phyloP scores from a whole-genome alignment of 306 rosid species.

The Vachellia pachyceras region DNA sequence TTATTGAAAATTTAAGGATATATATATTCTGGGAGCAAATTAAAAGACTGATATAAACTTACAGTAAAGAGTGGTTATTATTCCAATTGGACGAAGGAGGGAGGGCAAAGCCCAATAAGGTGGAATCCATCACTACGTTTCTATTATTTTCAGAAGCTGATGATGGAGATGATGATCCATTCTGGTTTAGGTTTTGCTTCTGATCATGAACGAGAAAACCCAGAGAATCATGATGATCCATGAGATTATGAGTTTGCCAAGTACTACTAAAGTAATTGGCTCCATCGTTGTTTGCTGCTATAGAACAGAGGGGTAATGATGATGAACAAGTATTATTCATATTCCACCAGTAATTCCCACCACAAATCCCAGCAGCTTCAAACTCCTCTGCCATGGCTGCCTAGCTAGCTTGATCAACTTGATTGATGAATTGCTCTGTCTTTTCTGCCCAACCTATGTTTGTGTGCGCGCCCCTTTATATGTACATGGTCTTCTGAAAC shows the following conservation, averaged over 20 bases:
- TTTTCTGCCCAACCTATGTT: too few relatives aligned
- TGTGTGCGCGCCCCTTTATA: too few relatives aligned
- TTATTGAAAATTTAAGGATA: neutral
- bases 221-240: constrained; percentile 49
- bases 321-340: constrained; percentile 24
- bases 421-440: too few relatives aligned
- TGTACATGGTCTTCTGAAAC: too few relatives aligned
- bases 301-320: constrained; percentile 65
- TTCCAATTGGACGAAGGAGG: constrained; percentile 41
- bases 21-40: neutral
- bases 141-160: constrained; percentile 14
- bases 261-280: constrained; percentile 42
- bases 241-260: constrained; percentile 55
- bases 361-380: constrained; percentile 78
- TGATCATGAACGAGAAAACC: constrained; percentile 57
- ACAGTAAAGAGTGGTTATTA: constrained; percentile 54
- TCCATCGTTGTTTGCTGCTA: constrained; percentile 58
- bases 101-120: constrained; percentile 66
- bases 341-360: constrained; percentile 75
- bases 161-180: constrained; percentile 40
- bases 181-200: constrained; percentile 51
- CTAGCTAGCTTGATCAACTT: too few relatives aligned
- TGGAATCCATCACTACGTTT: constrained; percentile 44
- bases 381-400: constrained; percentile 81
- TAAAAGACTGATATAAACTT: constrained; percentile 41